These are phyloP conservation scores for Didymella glomerata DNA, from an alignment of 2,329 filamentous ascomycete species.

Conservation along the genomic window DNA sequence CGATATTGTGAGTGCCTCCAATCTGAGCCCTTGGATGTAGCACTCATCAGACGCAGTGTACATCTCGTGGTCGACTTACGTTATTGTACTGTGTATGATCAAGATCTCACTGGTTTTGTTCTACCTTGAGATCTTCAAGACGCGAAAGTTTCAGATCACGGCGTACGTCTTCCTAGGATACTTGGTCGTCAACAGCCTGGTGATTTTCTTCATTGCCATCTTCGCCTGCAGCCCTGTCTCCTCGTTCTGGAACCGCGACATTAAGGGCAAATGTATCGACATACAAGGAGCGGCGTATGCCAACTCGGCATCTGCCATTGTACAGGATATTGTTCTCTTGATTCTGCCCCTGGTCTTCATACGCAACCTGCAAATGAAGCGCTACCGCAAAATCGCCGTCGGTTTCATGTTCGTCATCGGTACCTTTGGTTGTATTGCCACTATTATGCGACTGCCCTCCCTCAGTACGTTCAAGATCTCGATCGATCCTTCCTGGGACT, in stretches of 20 bases:
- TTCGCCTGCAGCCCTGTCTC: constrained; percentile 37
- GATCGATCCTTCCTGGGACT: constrained; percentile 36
- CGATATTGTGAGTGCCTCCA: constrained; percentile 20
- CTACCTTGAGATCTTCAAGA: constrained; percentile 43
- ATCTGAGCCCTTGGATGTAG: background rate
- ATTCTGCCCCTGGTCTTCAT: constrained; percentile 36
- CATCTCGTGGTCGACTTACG: constrained; percentile 32
- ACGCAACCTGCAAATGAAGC: constrained; percentile 34
- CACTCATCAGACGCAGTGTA: constrained; percentile 4
- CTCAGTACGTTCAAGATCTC: constrained; percentile 32
- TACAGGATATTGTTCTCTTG: constrained; percentile 39
- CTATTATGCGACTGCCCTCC: constrained; percentile 33
- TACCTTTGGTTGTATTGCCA: constrained; percentile 40
- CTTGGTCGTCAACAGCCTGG: constrained; percentile 28
- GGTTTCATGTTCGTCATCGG: constrained; percentile 40
- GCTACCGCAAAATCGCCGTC: constrained; percentile 33
- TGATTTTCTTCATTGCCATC: constrained; percentile 32
- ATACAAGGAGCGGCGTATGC: constrained; percentile 33
- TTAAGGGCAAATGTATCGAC: constrained; percentile 36
- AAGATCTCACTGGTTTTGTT: constrained; percentile 40
- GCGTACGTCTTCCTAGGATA: constrained; percentile 28
- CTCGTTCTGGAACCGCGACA: constrained; percentile 41
- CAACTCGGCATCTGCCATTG: constrained; percentile 36
- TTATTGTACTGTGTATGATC: constrained; percentile 33
- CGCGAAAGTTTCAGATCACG: constrained; percentile 24